Percentiles rank a stretch among this genome's conserved stretches.
phyloP scores from a whole-genome alignment of 1,284 basidiomycete genomes.

The Ustilago loliicola region DNA sequence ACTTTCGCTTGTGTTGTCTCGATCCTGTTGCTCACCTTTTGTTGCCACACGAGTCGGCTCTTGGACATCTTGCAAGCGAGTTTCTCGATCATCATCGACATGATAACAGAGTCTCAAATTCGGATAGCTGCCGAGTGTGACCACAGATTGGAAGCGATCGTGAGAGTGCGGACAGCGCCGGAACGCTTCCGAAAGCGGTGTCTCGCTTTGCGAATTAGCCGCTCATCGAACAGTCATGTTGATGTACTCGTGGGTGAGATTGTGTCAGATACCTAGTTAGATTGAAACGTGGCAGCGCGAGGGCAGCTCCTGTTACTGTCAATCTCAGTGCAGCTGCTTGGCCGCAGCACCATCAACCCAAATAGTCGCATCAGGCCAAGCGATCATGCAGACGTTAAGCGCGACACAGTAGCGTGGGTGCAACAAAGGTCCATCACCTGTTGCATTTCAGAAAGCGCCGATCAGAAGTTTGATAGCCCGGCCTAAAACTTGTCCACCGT shows the following conservation, averaged over 20 bases:
- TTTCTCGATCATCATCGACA: neutral
- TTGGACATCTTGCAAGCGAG: neutral
- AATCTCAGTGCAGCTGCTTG: neutral
- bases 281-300: neutral
- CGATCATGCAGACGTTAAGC: neutral
- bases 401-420: neutral
- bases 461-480: neutral
- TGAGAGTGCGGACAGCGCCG: neutral
- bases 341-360: neutral
- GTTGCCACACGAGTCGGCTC: neutral
- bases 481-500: neutral
- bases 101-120: neutral
- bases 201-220: neutral
- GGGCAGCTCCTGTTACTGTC: neutral
- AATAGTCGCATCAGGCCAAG: neutral
- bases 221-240: neutral
- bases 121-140: conserved; percentile 3
- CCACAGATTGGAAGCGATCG: conserved; percentile 3
- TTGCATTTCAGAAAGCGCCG: neutral
- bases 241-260: neutral
- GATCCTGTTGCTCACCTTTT: neutral
- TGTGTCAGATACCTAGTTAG: neutral
- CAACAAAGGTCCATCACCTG: neutral
- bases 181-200: neutral
- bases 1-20: neutral